These are phyloP conservation scores for Backusella tuberculispora DNA, from an alignment of 192 early-diverging fungal species.

Conservation along the genomic window DNA sequence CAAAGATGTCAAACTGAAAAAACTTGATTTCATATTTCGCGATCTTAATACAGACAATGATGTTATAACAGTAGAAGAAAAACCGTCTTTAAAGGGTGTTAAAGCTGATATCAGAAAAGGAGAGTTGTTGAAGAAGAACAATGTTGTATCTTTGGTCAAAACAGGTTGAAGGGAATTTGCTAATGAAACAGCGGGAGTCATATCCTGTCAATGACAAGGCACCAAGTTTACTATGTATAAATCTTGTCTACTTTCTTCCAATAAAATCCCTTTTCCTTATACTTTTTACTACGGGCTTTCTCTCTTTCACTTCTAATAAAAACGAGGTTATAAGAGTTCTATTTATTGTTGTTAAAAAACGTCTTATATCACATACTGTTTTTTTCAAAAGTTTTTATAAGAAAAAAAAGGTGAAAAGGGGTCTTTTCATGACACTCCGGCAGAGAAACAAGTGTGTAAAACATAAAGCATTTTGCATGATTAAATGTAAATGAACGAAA, in stretches of 20 bases:
- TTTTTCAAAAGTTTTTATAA: no score
- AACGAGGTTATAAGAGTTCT: no score
- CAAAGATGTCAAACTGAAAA: neutral
- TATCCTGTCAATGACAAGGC: slow-evolving; percentile 10
- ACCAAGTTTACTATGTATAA: slow-evolving; percentile 13
- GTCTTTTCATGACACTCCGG: no score
- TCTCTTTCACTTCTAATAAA: no score
- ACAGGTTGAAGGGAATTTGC: neutral
- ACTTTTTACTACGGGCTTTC: no score
- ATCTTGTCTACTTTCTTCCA: neutral
- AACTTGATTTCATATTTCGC: slow-evolving; percentile 11
- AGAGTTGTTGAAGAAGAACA: neutral
- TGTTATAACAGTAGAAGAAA: slow-evolving; percentile 1
- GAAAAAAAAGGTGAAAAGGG: no score
- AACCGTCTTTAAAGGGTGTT: neutral
- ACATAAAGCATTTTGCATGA: no score
- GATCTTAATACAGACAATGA: neutral
- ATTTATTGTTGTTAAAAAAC: no score
- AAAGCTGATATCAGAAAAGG: neutral
- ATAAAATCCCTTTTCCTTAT: no score
- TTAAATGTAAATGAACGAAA: no score
- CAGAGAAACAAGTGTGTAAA: no score
- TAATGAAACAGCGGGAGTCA: neutral
- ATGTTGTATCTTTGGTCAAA: neutral
- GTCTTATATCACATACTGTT: no score